Base-by-base conservation (phyloP, 2,329 filamentous ascomycete genomes). In the Calonectria henricotiae region DNA sequence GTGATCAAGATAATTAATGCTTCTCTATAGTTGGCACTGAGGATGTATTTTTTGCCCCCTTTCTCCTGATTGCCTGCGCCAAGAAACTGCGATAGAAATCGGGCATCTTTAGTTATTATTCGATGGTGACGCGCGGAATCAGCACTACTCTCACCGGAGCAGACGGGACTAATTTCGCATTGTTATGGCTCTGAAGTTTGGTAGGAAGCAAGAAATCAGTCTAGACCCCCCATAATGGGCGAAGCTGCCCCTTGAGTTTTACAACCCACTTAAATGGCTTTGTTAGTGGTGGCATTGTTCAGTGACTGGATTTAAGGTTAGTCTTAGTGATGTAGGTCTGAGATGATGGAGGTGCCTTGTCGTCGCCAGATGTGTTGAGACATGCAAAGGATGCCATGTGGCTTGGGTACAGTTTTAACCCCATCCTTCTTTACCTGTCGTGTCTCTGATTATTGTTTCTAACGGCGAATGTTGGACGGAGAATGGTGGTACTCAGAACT, bases 221-320 rank as follows among this genome's bases (percentile, higher is more conserved):
- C 51, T 58, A 11, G 51, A 20, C 20, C 13, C 35, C 20, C 35
- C 51, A 39, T 27, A 37, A 17, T 58, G 32, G 51, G 51, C 4
- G 51, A 25, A 39, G 51, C 35, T 30, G 7, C 20, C 3, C 32
- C 51, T 39, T 58, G 51, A 58, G 51, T 58, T 58, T 30, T 23
- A 39, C 51, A 58, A 15, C 51, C 51, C 51, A 58, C 51, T 58
- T 58, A 58, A 41, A 27, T 64, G 32, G 44, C 46, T 51, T 51
- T 58, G 51, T 37, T 58, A 58, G 51, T 25, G 51, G 51, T 58
- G 51, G 51, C 51, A 55, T 55, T 55, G 51, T 58, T n/a, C 35
- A 39, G 20, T 39, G 51, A 27, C 51, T 37, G 35, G 35, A 58
- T 58, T 58, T 58, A 58, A 58, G 51, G 51, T 58, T 58, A 17